Conservation (phyloP, 352 stramenopile genomes). For the Pythium graminicola region DNA sequence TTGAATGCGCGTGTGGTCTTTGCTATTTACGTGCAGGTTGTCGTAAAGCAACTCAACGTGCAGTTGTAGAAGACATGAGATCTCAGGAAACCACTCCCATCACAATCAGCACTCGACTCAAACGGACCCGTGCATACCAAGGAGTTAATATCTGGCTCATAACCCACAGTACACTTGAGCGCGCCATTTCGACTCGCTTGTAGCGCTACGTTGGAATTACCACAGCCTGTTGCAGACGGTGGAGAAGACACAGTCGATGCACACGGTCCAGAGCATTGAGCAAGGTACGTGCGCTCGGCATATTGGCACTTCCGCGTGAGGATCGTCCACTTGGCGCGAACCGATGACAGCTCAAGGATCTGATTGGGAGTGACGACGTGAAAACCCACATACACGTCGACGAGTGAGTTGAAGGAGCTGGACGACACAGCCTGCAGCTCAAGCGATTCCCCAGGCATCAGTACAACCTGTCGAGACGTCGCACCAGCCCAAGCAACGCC, state of each 20-base stretch:
- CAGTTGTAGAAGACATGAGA: conserved; percentile 61
- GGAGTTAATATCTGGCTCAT: conserved; percentile 42
- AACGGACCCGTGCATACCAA: conserved; percentile 49
- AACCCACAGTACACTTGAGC: conserved; percentile 29
- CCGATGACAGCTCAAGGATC: conserved; percentile 44
- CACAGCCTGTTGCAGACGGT: conserved; percentile 27
- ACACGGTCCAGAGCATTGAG: conserved; percentile 46
- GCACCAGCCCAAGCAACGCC: conserved; percentile 30
- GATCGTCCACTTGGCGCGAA: conserved; percentile 50
- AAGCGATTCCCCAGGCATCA: conserved; percentile 39
- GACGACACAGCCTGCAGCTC: conserved; percentile 45
- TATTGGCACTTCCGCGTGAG: conserved; percentile 55
- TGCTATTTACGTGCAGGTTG: conserved; percentile 27
- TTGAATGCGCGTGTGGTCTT: conserved; percentile 1
- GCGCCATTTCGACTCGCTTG: conserved; percentile 24
- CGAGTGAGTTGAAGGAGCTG: conserved; percentile 46
- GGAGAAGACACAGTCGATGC: conserved; percentile 3
- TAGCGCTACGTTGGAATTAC: conserved; percentile 49
- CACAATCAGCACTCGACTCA: conserved; percentile 40
- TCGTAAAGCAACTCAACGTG: conserved; percentile 44
- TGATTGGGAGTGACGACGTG: conserved; percentile 65
- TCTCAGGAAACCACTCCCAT: conserved; percentile 24
- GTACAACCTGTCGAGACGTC: conserved; percentile 30
- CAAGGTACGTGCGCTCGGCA: conserved; percentile 36
- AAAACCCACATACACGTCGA: conserved; percentile 65